phyloP scores from a whole-genome alignment of 176 grass and related monocot genomes.

The Coix lacrymajobi region DNA sequence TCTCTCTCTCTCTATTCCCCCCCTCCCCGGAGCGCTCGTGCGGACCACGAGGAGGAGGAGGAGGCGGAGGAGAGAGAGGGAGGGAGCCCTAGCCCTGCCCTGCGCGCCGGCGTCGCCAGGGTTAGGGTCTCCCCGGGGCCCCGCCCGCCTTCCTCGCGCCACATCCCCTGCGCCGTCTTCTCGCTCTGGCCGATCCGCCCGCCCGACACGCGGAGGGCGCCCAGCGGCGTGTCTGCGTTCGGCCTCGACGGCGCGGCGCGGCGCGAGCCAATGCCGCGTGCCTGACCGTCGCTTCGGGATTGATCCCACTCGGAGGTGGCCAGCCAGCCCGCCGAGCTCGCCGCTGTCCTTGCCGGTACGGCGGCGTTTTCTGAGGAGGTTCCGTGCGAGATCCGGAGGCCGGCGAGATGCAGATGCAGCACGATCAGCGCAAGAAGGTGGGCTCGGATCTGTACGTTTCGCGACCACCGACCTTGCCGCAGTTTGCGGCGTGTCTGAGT shows the following conservation, averaged over 20 bases:
- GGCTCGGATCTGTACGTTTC: slow-evolving; percentile 24
- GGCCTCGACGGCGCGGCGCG: background rate
- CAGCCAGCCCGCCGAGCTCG: background rate
- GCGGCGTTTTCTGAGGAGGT: slow-evolving; percentile 13
- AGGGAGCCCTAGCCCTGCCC: slow-evolving; percentile 55
- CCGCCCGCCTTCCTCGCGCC: background rate
- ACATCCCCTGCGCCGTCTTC: slow-evolving; percentile 10
- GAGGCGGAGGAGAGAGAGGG: background rate
- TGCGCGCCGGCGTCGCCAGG: slow-evolving; percentile 28
- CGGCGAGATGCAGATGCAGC: slow-evolving; percentile 89
- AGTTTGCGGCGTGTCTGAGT: background rate
- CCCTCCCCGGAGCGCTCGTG: slow-evolving; percentile 23
- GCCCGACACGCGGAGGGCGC: slow-evolving; percentile 13
- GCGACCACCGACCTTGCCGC: background rate
- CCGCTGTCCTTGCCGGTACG: background rate
- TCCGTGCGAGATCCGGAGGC: slow-evolving; percentile 38
- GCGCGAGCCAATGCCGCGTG: slow-evolving; percentile 41
- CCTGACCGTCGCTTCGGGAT: slow-evolving; percentile 26
- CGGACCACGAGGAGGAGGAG: slow-evolving; percentile 26
- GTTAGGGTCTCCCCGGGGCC: slow-evolving; percentile 48
- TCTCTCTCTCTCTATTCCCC: slow-evolving; percentile 21
- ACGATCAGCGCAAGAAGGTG: slow-evolving; percentile 95
- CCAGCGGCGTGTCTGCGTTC: slow-evolving; percentile 18
- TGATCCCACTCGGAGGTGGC: slow-evolving; percentile 1
- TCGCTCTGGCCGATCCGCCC: slow-evolving; percentile 27